Evolutionary conservation across 2,329 filamentous ascomycete genomes (phyloP).

Genomic region (Elsinoe australis): DNA sequence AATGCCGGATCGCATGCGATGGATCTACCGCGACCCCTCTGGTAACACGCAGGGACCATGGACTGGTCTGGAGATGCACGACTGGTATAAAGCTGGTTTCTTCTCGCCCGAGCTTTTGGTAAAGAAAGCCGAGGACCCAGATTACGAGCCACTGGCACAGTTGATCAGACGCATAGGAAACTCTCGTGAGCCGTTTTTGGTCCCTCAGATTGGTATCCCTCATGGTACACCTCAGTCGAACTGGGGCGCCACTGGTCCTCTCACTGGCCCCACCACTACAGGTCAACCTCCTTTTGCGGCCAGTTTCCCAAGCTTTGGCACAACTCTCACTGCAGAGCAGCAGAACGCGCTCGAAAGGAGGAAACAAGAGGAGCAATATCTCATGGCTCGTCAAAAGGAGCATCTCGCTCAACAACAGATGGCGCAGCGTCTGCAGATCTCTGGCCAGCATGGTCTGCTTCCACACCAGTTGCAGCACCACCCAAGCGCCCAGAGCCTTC

Average conservation of each 20-base stretch:
- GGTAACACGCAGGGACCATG: conserved; percentile 89
- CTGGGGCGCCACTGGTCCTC: conserved; percentile 34
- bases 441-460: conserved; percentile 43
- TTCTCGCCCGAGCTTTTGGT: conserved; percentile 92
- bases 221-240: conserved; percentile 61
- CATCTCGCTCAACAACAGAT: conserved; percentile 82
- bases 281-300: conserved; percentile 77
- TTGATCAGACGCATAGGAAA: conserved; percentile 94
- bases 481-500: conserved; percentile 87
- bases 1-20: conserved; percentile 97
- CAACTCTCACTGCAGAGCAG: conserved; percentile 92
- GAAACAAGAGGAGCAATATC: conserved; percentile 96
- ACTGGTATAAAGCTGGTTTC: conserved; percentile 99
- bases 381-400: conserved; percentile 94
- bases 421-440: conserved; percentile 62
- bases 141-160: conserved; percentile 92
- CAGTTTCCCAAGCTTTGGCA: conserved; percentile 92
- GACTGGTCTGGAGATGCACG: conserved; percentile 96
- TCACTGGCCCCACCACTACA: conserved; percentile 20
- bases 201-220: conserved; percentile 90
- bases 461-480: conserved; percentile 76
- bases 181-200: conserved; percentile 91
- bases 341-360: conserved; percentile 93
- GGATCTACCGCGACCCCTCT: conserved; percentile 95
- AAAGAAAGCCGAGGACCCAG: conserved; percentile 85